Evolutionary conservation across 2,329 filamentous ascomycete species (phyloP).

Genomic region (Fusarium abutilonis): DNA sequence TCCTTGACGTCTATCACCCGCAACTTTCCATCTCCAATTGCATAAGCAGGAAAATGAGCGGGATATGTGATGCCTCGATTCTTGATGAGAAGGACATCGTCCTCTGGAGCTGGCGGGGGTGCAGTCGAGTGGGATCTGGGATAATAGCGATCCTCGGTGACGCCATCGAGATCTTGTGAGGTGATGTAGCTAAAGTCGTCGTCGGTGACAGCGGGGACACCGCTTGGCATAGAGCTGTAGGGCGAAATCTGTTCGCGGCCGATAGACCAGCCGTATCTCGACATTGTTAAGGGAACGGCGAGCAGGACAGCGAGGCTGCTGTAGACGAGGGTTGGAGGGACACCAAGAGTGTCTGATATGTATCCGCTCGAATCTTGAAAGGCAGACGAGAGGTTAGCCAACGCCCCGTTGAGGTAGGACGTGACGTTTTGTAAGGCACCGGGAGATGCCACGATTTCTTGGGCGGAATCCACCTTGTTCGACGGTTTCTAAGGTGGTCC

Average conservation of each 20-base stretch:
- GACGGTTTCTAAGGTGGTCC: slow-evolving; percentile 51
- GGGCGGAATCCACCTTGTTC: slow-evolving; percentile 71
- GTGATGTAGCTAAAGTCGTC: slow-evolving; percentile 86
- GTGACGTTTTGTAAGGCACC: slow-evolving; percentile 70
- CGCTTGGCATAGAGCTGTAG: slow-evolving; percentile 59
- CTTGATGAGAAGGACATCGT: slow-evolving; percentile 77
- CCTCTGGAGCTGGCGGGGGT: slow-evolving; percentile 59
- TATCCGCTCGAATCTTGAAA: slow-evolving; percentile 62
- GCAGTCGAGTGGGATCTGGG: slow-evolving; percentile 50
- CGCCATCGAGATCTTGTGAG: slow-evolving; percentile 72
- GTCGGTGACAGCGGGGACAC: slow-evolving; percentile 72
- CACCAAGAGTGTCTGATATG: slow-evolving; percentile 60
- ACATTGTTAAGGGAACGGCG: slow-evolving; percentile 63
- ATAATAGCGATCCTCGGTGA: slow-evolving; percentile 54
- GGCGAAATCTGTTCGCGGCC: slow-evolving; percentile 61
- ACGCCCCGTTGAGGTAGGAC: slow-evolving; percentile 65
- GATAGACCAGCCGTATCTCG: slow-evolving; percentile 62
- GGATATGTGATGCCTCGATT: slow-evolving; percentile 72
- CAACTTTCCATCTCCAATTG: slow-evolving; percentile 78
- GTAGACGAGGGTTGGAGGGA: slow-evolving; percentile 61
- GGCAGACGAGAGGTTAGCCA: slow-evolving; percentile 59
- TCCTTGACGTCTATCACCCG: slow-evolving; percentile 72
- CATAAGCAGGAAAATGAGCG: slow-evolving; percentile 77
- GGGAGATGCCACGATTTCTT: slow-evolving; percentile 67
- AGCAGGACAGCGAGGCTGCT: slow-evolving; percentile 61